A percentile compares a stretch with the other conserved stretches of the same genome.
phyloP scores from a whole-genome alignment of 352 stramenopile species.

The Phytophthora aleatoria region DNA sequence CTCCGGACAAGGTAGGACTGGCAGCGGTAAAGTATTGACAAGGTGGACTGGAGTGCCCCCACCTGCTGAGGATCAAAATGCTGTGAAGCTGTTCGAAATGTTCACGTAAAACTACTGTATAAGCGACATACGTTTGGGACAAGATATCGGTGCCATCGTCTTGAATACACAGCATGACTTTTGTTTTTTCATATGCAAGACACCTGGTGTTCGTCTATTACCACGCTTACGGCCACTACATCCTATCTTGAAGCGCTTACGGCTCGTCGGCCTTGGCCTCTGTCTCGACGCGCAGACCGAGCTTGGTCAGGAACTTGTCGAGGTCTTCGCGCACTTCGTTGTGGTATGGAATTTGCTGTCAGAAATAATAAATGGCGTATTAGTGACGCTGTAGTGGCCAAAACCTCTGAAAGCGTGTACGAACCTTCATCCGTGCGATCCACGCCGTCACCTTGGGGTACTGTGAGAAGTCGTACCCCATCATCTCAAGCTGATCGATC shows the following conservation, averaged over 20 bases:
- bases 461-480: constrained; percentile 47
- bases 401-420: not conserved
- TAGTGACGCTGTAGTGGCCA: not conserved
- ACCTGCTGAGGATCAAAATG: too few relatives aligned
- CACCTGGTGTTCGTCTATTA: constrained; percentile 9
- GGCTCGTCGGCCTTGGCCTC: constrained; percentile 5
- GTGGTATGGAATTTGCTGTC: constrained; percentile 32
- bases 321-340: constrained; percentile 38
- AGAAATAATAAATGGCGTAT: not conserved
- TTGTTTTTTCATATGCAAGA: constrained; percentile 15
- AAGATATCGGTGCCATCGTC: not conserved
- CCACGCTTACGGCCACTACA: constrained; percentile 1
- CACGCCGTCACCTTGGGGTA: constrained; percentile 48
- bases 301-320: constrained; percentile 27
- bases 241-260: constrained; percentile 3
- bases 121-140: not conserved
- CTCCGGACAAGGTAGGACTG: not conserved
- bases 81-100: not conserved
- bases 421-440: constrained; percentile 36
- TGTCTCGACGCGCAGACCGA: constrained; percentile 6
- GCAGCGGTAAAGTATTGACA: not conserved
- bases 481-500: constrained; percentile 56
- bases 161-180: not conserved
- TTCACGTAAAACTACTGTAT: not conserved
- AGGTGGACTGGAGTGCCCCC: not conserved